Percentiles rank a stretch among this genome's conserved stretches.
These are phyloP conservation scores for Sarcodon aspratus DNA, from an alignment of 768 basidiomycete genomes.

Conservation along the genomic window DNA sequence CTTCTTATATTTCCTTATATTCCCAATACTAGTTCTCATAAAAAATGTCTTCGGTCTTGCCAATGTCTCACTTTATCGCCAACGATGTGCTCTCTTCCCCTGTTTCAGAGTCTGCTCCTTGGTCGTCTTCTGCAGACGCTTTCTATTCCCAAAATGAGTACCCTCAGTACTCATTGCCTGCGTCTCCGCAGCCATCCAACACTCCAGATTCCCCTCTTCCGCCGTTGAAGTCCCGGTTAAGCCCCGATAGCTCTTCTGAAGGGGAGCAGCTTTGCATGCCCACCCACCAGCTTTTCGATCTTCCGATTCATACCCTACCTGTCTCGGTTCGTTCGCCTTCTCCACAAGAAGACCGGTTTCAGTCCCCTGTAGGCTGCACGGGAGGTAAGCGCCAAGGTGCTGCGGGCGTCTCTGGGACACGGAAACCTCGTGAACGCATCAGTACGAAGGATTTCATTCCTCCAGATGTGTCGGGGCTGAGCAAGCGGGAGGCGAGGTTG, in stretches of 20 bases:
- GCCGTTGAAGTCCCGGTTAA: slow-evolving; percentile 41
- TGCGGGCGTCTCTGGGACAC: slow-evolving; percentile 22
- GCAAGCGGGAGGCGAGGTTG: slow-evolving; percentile 83
- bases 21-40: slow-evolving; percentile 7
- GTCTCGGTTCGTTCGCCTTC: slow-evolving; percentile 20
- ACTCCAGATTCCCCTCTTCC: slow-evolving; percentile 32
- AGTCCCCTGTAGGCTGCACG: slow-evolving; percentile 11
- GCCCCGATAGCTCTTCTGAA: slow-evolving; percentile 32
- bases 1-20: slow-evolving; percentile 5
- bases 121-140: slow-evolving; percentile 26
- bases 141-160: slow-evolving; percentile 29
- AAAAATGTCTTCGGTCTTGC: slow-evolving; percentile 15
- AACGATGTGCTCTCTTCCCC: slow-evolving; percentile 50
- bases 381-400: slow-evolving; percentile 9
- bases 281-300: slow-evolving; percentile 66
- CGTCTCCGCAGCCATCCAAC: slow-evolving; percentile 16
- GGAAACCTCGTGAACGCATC: slow-evolving; percentile 31
- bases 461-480: slow-evolving; percentile 79
- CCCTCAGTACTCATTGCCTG: slow-evolving; percentile 37
- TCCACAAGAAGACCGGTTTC: slow-evolving; percentile 10
- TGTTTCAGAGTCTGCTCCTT: slow-evolving; percentile 27
- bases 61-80: slow-evolving; percentile 47
- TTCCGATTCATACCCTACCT: slow-evolving; percentile 25
- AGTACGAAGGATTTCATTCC: slow-evolving; percentile 78
- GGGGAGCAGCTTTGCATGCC: slow-evolving; percentile 48